phyloP scores from a whole-genome alignment of 306 rosid genomes.

The Cicer chorassanicum region DNA sequence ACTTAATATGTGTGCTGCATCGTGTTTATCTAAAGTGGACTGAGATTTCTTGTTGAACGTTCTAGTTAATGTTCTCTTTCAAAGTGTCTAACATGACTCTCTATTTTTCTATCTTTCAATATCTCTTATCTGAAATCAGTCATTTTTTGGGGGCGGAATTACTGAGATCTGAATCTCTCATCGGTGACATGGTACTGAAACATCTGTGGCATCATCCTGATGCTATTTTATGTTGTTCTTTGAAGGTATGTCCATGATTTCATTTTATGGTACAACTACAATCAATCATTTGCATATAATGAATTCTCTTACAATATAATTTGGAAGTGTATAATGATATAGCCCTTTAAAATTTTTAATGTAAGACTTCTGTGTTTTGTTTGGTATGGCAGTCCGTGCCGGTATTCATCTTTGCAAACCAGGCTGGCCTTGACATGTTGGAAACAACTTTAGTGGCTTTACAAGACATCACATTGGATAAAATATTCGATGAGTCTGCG shows the following conservation, averaged over 20 bases:
- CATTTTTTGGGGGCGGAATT: conserved; percentile 66
- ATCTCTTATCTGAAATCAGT: conserved; percentile 48
- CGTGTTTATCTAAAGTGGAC: not conserved
- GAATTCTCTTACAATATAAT: not conserved
- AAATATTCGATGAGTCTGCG: conserved; percentile 84
- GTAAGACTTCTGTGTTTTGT: not conserved
- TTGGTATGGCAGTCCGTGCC: conserved; percentile 67
- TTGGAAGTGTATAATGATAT: not conserved
- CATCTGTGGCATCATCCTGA: conserved; percentile 91
- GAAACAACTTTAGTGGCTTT: conserved; percentile 93
- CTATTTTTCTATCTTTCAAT: not conserved
- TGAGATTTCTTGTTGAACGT: not conserved
- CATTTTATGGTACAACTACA: not conserved
- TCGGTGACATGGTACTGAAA: conserved; percentile 68
- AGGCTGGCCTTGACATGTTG: conserved; percentile 96
- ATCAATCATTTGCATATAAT: not conserved
- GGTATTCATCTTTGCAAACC: conserved; percentile 90
- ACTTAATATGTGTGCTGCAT: not conserved
- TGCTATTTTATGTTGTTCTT: conserved; percentile 90
- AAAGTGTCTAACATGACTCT: not conserved
- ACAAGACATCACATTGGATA: conserved; percentile 93
- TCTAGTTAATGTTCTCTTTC: conserved; percentile 3
- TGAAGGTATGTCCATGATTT: conserved; percentile 57
- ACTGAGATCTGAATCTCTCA: conserved; percentile 66
- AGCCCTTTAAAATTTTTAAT: not conserved